These are phyloP conservation scores for Botryosphaeria dothidea DNA, from an alignment of 2,329 filamentous ascomycete genomes.

Conservation along the genomic window DNA sequence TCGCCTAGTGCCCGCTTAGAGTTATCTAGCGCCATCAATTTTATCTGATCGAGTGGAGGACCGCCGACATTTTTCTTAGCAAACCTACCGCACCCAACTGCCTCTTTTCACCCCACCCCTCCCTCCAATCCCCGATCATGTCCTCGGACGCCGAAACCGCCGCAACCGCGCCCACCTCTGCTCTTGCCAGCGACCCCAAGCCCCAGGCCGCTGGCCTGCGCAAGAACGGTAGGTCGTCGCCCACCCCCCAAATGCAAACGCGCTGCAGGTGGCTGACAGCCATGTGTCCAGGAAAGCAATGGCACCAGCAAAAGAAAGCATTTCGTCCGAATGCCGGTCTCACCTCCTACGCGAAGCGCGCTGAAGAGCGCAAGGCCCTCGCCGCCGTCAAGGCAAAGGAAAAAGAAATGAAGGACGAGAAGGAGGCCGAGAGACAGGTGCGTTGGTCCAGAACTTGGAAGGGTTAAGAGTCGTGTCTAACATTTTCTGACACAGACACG, in stretches of 20 bases:
- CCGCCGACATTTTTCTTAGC: slow-evolving; percentile 17
- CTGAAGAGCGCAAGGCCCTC: slow-evolving; percentile 67
- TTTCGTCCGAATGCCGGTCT: slow-evolving; percentile 81
- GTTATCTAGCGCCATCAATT: slow-evolving; percentile 20
- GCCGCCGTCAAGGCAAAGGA: slow-evolving; percentile 87
- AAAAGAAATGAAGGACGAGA: slow-evolving; percentile 94
- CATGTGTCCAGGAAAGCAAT: slow-evolving; percentile 76
- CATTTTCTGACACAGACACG: slow-evolving; percentile 57
- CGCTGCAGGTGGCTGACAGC: slow-evolving; percentile 18
- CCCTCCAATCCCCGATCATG: slow-evolving; percentile 13
- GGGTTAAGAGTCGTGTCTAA: not conserved
- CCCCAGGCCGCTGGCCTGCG: slow-evolving; percentile 62
- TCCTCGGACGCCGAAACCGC: slow-evolving; percentile 7
- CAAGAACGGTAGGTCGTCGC: slow-evolving; percentile 68
- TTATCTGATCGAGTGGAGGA: slow-evolving; percentile 15
- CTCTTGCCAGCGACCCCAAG: slow-evolving; percentile 34
- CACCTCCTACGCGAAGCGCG: slow-evolving; percentile 75
- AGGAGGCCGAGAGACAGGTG: slow-evolving; percentile 86
- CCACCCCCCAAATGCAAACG: not conserved
- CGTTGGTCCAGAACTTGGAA: not conserved
- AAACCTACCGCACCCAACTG: not conserved
- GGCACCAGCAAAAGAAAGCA: slow-evolving; percentile 79
- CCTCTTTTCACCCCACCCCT: slow-evolving; percentile 4
- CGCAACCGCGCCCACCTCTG: slow-evolving; percentile 30
- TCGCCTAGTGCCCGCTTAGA: slow-evolving; percentile 13